Evolutionary conservation across 139 green algal genomes (phyloP).

Genomic region (Chlamydomonas incerta): DNA sequence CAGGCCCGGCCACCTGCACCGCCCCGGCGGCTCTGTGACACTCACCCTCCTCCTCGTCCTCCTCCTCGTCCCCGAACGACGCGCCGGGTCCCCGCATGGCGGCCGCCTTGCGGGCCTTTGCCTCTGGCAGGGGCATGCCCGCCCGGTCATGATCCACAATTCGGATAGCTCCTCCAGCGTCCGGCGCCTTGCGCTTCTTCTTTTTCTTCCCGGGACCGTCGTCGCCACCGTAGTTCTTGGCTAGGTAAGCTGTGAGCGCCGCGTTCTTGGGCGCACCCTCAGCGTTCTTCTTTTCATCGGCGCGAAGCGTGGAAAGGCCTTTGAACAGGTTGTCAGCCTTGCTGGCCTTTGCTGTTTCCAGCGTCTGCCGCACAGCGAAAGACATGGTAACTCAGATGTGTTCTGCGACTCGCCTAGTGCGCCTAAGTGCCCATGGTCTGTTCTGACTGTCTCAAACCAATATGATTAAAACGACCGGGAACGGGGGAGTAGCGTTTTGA

Average conservation of each 20-base stretch:
- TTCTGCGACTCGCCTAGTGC: too few species aligned
- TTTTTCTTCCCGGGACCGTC: slow-evolving; percentile 44
- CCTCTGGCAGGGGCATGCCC: background rate
- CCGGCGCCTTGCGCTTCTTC: slow-evolving; percentile 71
- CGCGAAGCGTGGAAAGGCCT: slow-evolving; percentile 49
- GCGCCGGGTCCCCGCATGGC: background rate
- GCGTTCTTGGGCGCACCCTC: slow-evolving; percentile 3
- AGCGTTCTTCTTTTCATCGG: slow-evolving; percentile 59
- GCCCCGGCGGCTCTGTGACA: too few species aligned
- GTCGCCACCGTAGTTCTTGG: slow-evolving; percentile 48
- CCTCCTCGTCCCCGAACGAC: background rate
- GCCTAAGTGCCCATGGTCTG: too few species aligned
- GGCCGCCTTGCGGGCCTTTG: background rate
- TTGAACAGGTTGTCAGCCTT: slow-evolving; percentile 54
- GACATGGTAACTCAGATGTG: slow-evolving; percentile 1
- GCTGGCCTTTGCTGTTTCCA: background rate
- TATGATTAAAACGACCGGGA: too few species aligned
- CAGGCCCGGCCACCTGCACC: too few species aligned
- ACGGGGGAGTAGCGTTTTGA: too few species aligned
- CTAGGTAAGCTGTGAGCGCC: slow-evolving; percentile 61
- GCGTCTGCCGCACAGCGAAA: slow-evolving; percentile 8
- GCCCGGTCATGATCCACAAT: slow-evolving; percentile 77
- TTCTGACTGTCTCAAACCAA: too few species aligned
- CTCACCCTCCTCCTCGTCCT: slow-evolving; percentile 63
- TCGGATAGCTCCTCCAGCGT: slow-evolving; percentile 40